A percentile compares a stretch with the other conserved stretches of the same genome.
phyloP scores from a whole-genome alignment of 805 yeast species.

The Spathaspora arborariae region DNA sequence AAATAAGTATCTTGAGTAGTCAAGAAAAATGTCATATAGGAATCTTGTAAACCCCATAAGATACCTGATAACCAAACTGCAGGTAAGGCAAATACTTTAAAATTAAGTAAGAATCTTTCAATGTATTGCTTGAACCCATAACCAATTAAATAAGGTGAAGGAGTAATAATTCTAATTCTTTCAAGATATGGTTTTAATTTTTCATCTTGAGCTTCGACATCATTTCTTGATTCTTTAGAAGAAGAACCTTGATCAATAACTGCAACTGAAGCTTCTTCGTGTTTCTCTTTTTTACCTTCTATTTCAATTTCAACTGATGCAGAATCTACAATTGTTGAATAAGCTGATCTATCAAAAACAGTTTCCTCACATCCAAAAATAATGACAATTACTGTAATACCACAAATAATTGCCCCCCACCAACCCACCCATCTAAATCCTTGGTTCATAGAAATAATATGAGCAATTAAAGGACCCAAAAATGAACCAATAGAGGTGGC shows the following conservation, averaged over 20 bases:
- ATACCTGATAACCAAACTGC: constrained; percentile 63
- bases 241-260: neutral
- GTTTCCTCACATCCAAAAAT: constrained; percentile 71
- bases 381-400: constrained; percentile 47
- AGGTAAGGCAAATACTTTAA: constrained; percentile 59
- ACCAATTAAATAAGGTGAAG: constrained; percentile 58
- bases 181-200: constrained; percentile 38
- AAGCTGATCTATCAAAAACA: constrained; percentile 48
- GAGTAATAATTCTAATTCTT: constrained; percentile 48
- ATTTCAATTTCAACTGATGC: neutral
- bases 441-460: constrained; percentile 57
- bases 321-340: constrained; percentile 2
- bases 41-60: constrained; percentile 82
- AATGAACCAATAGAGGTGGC: constrained; percentile 76
- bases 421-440: constrained; percentile 84
- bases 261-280: neutral
- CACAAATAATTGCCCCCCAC: constrained; percentile 48
- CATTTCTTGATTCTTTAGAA: neutral
- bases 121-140: constrained; percentile 64
- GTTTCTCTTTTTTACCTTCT: constrained; percentile 6
- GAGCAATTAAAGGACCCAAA: constrained; percentile 76
- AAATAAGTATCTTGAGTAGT: constrained; percentile 70
- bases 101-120: constrained; percentile 44
- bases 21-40: constrained; percentile 68
- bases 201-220: constrained; percentile 8